phyloP scores from a whole-genome alignment of 331 rosid species.

The Cydonia oblonga region DNA sequence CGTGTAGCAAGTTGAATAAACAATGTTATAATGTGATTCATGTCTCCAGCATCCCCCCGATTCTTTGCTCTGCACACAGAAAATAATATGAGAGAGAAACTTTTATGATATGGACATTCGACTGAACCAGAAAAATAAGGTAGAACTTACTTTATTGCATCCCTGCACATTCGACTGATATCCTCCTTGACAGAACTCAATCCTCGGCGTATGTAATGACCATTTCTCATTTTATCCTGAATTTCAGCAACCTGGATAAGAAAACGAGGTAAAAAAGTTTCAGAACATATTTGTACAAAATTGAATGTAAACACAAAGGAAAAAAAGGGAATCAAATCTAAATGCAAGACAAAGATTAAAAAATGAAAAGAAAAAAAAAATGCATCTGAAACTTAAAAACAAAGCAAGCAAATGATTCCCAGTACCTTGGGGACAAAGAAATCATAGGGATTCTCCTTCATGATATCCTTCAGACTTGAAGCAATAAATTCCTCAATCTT shows the following conservation, averaged over 20 bases:
- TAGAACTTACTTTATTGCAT: slow-evolving; percentile 83
- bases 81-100: background rate
- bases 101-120: no score
- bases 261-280: background rate
- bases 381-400: background rate
- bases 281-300: background rate
- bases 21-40: slow-evolving; percentile 54
- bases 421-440: slow-evolving; percentile 87
- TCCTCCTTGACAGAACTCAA: slow-evolving; percentile 83
- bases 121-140: no score
- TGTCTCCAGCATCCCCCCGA: slow-evolving; percentile 64
- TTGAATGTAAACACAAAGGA: background rate
- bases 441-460: slow-evolving; percentile 76
- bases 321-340: background rate
- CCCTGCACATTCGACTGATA: slow-evolving; percentile 92
- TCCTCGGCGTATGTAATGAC: slow-evolving; percentile 81
- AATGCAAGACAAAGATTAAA: background rate
- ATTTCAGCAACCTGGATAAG: slow-evolving; percentile 79
- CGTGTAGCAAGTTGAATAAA: slow-evolving; percentile 71
- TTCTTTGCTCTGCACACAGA: slow-evolving; percentile 56
- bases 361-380: background rate
- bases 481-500: slow-evolving; percentile 89
- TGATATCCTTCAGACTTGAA: slow-evolving; percentile 75
- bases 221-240: slow-evolving; percentile 72
- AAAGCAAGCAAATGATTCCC: background rate